phyloP scores from a whole-genome alignment of 2,329 filamentous ascomycete genomes.

The Pezicula carpinea region DNA sequence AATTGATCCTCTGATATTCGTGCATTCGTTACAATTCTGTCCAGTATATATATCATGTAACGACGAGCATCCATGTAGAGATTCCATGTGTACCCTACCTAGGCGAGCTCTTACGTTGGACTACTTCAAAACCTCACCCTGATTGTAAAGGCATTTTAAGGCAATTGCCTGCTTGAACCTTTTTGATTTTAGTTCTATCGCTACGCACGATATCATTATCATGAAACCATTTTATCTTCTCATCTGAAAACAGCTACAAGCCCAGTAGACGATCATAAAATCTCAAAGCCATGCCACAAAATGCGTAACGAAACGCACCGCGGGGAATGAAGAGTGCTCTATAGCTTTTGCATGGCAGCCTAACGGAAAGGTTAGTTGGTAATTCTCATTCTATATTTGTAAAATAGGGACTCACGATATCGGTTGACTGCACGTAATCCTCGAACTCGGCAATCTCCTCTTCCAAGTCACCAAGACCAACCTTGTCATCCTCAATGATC shows the following conservation, averaged over 20 bases:
- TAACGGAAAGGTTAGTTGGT: constrained; percentile 23
- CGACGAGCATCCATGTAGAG: too few species aligned
- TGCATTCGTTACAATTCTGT: too few species aligned
- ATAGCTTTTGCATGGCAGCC: constrained; percentile 88
- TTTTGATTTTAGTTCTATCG: constrained; percentile 14
- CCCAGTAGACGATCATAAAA: constrained; percentile 17
- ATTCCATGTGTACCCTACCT: too few species aligned
- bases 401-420: constrained; percentile 53
- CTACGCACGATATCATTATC: constrained; percentile 23
- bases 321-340: constrained; percentile 37
- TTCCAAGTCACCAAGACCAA: constrained; percentile 83
- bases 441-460: constrained; percentile 80
- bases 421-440: constrained; percentile 93
- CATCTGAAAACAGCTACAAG: constrained; percentile 14
- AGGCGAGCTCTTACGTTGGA: too few species aligned
- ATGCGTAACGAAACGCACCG: constrained; percentile 16
- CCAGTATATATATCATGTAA: too few species aligned
- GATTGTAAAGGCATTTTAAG: too few species aligned
- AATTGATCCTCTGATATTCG: too few species aligned
- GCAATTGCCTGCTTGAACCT: neutral
- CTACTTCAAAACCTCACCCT: too few species aligned
- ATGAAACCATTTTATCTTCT: constrained; percentile 19
- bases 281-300: constrained; percentile 20
- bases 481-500: constrained; percentile 94
- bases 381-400: constrained; percentile 2